These are phyloP conservation scores for Cryptococcus sp. DNA, from an alignment of 1,284 basidiomycete genomes.

Conservation along the genomic window DNA sequence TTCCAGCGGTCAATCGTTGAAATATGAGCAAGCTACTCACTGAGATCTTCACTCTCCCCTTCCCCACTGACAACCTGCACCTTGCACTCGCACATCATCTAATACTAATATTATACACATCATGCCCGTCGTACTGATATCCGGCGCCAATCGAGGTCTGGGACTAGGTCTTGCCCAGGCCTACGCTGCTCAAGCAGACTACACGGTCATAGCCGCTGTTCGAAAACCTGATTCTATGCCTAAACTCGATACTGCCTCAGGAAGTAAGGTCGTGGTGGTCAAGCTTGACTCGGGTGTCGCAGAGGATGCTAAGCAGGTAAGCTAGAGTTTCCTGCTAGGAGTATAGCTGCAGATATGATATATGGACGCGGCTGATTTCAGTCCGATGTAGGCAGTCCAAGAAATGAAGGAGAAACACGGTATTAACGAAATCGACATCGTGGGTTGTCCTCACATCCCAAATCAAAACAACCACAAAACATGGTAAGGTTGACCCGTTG, in stretches of 20 bases:
- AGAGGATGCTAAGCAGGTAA: conserved; percentile 15
- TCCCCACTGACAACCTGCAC: too few species aligned
- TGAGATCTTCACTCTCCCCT: too few species aligned
- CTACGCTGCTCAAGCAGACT: conserved; percentile 18
- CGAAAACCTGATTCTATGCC: conserved; percentile 26
- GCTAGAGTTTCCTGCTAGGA: background rate
- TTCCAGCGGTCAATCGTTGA: too few species aligned
- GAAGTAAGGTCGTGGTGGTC: conserved; percentile 24
- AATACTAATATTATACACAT: background rate
- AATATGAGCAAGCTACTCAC: too few species aligned
- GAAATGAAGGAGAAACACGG: conserved; percentile 19
- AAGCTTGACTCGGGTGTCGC: conserved; percentile 21
- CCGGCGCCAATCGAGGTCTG: conserved; percentile 32
- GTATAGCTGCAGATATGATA: background rate
- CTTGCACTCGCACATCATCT: too few species aligned
- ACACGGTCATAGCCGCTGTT: conserved; percentile 26
- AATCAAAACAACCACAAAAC: too few species aligned
- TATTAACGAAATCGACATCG: conserved; percentile 29
- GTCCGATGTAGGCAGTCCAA: conserved; percentile 12
- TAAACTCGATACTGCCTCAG: conserved; percentile 8
- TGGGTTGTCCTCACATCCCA: conserved; percentile 8
- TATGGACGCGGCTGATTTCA: too few species aligned
- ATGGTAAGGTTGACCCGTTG: too few species aligned
- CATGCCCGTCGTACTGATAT: conserved; percentile 24
- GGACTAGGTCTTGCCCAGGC: conserved; percentile 28